Base-by-base conservation (phyloP, 352 stramenopile genomes). In the Elongisporangium senticosum region DNA sequence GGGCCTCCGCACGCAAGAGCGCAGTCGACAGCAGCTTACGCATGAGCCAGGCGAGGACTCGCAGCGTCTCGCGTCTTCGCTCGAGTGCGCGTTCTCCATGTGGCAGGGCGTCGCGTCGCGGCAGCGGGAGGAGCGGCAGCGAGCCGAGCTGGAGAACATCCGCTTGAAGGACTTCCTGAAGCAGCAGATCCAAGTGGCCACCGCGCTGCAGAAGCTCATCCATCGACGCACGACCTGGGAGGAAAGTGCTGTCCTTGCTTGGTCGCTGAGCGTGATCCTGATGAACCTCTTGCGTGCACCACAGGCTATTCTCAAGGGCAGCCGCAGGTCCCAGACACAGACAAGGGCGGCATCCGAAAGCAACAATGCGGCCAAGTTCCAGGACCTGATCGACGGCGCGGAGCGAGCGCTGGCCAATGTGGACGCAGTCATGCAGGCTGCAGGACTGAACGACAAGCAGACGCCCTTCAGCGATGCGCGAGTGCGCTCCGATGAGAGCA, bases 381-480 rank as follows among this genome's bases (percentile, higher is more conserved):
- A 48, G 40, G 39, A 48, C 6, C 23, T 59, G 54, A 43, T 59
- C 39, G 54, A 14, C 4, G 54, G 54, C 40, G 54, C 40, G 10
- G 54, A 43, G 23, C 54, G 54, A 23, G 71, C 72, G 21, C 51
- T 79, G 17, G 63, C 68, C 14, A 72, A 85, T 43, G 65, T 85
- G 53, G 75, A 85, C 47, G 57, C 61, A 6, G 74, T 79, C n/a
- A 79, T 85, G 22, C 71, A 85, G 51, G 68, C 72, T 8, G 79
- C 72, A 50, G 75, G 73, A 0, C 70, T 85, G 23, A 69, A 67
- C 15, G 61, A 62, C 22, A 77, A 78, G 69, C 69, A 83, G 39
- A 77, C 71, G 19, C 65, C 73, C 15, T 79, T 82, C 51, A 62
- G 70, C 14, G 71, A 82, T 39, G 74, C 74, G 5, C 71, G 81